Evolutionary conservation across 2,329 filamentous ascomycete genomes (phyloP).

Genomic region (Iodosphaeria phyllophila): DNA sequence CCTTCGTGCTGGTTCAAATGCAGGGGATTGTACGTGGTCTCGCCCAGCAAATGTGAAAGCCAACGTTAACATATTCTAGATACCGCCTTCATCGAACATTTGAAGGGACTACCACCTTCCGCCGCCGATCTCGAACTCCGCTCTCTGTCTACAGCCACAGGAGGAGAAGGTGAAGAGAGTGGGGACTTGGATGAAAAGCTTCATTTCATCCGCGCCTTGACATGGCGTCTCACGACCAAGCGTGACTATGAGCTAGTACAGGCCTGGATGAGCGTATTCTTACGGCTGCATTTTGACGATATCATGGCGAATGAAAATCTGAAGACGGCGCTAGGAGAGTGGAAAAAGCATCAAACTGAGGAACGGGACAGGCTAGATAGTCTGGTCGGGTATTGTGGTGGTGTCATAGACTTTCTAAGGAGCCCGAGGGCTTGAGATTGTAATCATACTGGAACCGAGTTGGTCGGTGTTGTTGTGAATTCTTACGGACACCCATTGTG

Average conservation of each 20-base stretch:
- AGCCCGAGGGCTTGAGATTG: slow-evolving; percentile 29
- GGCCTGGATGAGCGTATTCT: slow-evolving; percentile 92
- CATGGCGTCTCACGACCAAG: slow-evolving; percentile 44
- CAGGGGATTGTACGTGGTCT: slow-evolving; percentile 33
- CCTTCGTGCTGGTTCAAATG: slow-evolving; percentile 31
- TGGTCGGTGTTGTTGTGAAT: too few species aligned
- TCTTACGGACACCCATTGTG: too few species aligned
- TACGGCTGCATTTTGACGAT: slow-evolving; percentile 54
- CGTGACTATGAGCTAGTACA: slow-evolving; percentile 87
- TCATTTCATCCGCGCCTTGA: slow-evolving; percentile 68
- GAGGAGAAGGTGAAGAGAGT: too few species aligned
- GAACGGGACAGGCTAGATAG: slow-evolving; percentile 55
- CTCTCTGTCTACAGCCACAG: slow-evolving; percentile 54
- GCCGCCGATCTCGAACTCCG: slow-evolving; percentile 83
- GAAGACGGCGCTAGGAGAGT: slow-evolving; percentile 41
- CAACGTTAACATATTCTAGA: slow-evolving; percentile 19
- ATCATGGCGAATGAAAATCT: slow-evolving; percentile 32
- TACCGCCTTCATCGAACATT: slow-evolving; percentile 51
- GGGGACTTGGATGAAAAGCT: slow-evolving; percentile 48
- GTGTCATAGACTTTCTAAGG: slow-evolving; percentile 68
- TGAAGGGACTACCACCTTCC: slow-evolving; percentile 67
- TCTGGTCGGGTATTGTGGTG: slow-evolving; percentile 72
- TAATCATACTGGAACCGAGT: too few species aligned
- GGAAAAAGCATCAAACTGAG: slow-evolving; percentile 52
- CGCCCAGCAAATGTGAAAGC: slow-evolving; percentile 1